phyloP scores from a whole-genome alignment of 163 green algal genomes.

The Chlamydomonas reinhardtii region DNA sequence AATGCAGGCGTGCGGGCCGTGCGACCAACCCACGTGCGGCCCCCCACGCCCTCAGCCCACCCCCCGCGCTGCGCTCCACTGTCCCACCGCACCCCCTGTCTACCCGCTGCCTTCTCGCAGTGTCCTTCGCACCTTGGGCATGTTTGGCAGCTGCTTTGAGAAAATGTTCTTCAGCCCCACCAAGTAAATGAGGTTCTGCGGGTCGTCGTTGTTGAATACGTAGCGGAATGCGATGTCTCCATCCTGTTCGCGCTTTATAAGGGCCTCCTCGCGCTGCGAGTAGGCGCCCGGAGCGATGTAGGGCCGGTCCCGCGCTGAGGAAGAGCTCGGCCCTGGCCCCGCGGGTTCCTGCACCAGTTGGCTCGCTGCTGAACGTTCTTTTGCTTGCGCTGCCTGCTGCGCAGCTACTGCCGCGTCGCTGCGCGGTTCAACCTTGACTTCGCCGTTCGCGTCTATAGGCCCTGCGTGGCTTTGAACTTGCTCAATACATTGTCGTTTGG shows the following conservation, averaged over 20 bases:
- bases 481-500: conserved; percentile 1
- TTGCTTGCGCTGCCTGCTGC: neutral
- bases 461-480: neutral
- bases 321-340: conserved; percentile 8
- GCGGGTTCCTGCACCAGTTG: conserved; percentile 3
- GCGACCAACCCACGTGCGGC: no score
- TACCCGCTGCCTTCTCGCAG: no score
- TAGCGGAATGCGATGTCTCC: conserved; percentile 86
- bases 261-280: conserved; percentile 76
- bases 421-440: no score
- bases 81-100: no score
- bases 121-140: conserved; percentile 84
- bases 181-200: conserved; percentile 83
- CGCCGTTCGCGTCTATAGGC: neutral
- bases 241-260: conserved; percentile 78
- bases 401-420: neutral
- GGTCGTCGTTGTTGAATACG: conserved; percentile 82
- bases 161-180: conserved; percentile 97
- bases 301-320: neutral
- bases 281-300: conserved; percentile 65
- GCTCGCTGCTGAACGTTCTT: neutral
- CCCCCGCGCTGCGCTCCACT: no score
- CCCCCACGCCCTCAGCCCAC: no score
- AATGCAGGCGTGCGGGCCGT: no score
- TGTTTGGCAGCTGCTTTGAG: conserved; percentile 98